Evolutionary conservation across 768 basidiomycete species (phyloP).

Genomic region (Suillus fuscotomentosus): DNA sequence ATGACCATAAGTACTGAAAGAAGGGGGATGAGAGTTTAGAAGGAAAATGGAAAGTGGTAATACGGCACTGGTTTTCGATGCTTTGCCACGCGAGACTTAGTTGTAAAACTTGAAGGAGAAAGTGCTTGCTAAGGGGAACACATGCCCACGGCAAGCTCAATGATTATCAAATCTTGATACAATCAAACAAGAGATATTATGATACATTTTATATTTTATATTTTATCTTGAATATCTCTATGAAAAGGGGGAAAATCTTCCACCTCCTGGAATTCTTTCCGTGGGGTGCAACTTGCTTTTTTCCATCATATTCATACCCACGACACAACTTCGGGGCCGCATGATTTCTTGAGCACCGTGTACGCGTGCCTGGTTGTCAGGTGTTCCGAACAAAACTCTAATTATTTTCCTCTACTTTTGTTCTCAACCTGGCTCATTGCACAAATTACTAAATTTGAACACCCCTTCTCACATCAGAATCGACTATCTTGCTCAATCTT

Average conservation of each 20-base stretch:
- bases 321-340: constrained; percentile 16
- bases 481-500: neutral
- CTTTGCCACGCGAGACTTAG: constrained; percentile 43
- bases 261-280: neutral
- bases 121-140: constrained; percentile 32
- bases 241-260: constrained; percentile 1
- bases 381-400: constrained; percentile 19
- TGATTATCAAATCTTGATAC: neutral
- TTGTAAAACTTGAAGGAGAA: constrained; percentile 17
- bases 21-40: constrained; percentile 19
- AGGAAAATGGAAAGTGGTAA: constrained; percentile 23
- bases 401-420: constrained; percentile 7
- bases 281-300: constrained; percentile 6
- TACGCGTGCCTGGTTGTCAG: constrained; percentile 29
- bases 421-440: constrained; percentile 7
- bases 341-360: constrained; percentile 16
- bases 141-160: constrained; percentile 38
- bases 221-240: neutral
- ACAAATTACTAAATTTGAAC: neutral
- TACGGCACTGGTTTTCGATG: constrained; percentile 31
- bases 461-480: constrained; percentile 3
- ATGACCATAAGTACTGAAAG: constrained; percentile 49
- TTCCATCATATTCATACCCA: constrained; percentile 7
- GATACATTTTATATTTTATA: neutral
- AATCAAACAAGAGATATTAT: neutral